Conservation (phyloP, 1,139 yeast genomes). For the Blastobotrys raffinosifermentans region DNA sequence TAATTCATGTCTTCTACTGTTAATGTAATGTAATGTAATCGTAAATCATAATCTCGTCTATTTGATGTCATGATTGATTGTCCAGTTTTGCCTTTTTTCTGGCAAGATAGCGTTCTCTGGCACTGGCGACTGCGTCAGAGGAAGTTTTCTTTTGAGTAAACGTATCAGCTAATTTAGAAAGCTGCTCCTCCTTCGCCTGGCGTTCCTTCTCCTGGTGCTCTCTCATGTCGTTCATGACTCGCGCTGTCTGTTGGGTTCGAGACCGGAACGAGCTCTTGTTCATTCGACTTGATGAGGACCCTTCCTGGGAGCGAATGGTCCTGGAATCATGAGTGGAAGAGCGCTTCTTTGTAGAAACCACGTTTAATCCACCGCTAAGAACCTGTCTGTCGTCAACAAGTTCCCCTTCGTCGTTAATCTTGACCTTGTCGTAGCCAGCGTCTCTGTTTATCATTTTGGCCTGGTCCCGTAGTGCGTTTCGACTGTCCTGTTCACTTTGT, state of each 20-base stretch:
- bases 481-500: neutral
- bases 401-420: conserved; percentile 28
- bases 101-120: conserved; percentile 29
- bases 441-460: conserved; percentile 16
- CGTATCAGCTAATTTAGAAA: conserved; percentile 8
- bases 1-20: neutral
- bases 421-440: conserved; percentile 23
- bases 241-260: conserved; percentile 29
- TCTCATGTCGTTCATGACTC: conserved; percentile 9
- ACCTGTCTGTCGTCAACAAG: conserved; percentile 27
- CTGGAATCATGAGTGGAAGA: neutral
- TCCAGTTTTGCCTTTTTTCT: conserved; percentile 18
- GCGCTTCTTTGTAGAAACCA: conserved; percentile 4
- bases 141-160: conserved; percentile 18
- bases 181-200: conserved; percentile 9
- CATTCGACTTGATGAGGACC: conserved; percentile 20
- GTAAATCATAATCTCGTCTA: no score
- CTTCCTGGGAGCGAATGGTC: conserved; percentile 8
- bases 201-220: conserved; percentile 8
- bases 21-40: neutral
- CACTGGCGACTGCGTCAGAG: conserved; percentile 20
- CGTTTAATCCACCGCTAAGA: conserved; percentile 27
- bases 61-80: no score
- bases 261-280: conserved; percentile 43
- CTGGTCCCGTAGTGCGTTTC: conserved; percentile 7